Evolutionary conservation across 345 rosid genomes (phyloP).

Genomic region (Pugionium cornutum): DNA sequence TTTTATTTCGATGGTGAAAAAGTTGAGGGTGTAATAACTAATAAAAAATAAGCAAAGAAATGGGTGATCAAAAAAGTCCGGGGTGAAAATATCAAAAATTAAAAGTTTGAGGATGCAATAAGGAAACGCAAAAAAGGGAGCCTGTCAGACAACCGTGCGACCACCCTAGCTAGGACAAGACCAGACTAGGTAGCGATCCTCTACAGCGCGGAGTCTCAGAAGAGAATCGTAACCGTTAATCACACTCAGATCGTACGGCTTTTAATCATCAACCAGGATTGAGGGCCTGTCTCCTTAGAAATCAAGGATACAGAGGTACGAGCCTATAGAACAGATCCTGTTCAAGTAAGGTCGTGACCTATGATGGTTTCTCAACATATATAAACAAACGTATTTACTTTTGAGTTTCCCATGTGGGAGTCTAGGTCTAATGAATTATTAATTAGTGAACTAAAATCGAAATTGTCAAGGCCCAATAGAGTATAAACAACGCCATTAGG

Average conservation of each 20-base stretch:
- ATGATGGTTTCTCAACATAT: fast-evolving
- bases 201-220: constrained; percentile 18
- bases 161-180: constrained; percentile 9
- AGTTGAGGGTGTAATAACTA: not conserved
- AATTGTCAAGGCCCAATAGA: too few species aligned
- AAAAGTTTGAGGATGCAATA: not conserved
- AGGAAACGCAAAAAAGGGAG: not conserved
- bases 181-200: constrained; percentile 31
- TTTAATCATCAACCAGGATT: constrained; percentile 24
- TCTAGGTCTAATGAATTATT: not conserved
- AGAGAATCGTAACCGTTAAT: constrained; percentile 22
- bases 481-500: too few species aligned
- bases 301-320: constrained; percentile 24
- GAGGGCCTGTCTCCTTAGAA: constrained; percentile 31
- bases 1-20: not conserved
- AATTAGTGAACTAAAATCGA: too few species aligned
- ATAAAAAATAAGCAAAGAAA: not conserved
- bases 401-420: constrained; percentile 26
- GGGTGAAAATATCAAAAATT: not conserved
- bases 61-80: too few species aligned
- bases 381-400: not conserved
- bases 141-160: constrained; percentile 41
- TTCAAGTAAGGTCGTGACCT: constrained; percentile 41
- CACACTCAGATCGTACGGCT: constrained; percentile 36
- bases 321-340: constrained; percentile 33